These are phyloP conservation scores for Urtica urens DNA, from an alignment of 306 rosid genomes.

Conservation along the genomic window DNA sequence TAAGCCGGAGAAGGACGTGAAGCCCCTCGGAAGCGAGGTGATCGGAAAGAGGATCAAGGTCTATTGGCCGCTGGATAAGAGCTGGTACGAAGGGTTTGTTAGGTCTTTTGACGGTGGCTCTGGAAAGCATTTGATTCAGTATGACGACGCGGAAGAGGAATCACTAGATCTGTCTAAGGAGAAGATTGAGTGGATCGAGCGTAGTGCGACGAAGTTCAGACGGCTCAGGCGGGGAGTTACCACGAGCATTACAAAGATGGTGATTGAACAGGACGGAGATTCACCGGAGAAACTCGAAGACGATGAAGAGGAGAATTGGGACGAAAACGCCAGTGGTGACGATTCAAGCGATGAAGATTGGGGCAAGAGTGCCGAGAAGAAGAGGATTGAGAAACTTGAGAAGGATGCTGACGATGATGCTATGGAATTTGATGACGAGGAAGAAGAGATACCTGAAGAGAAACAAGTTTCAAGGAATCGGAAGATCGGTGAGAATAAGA, in stretches of 20 bases:
- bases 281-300: conserved; percentile 14
- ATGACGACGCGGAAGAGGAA: conserved; percentile 75
- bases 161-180: conserved; percentile 40
- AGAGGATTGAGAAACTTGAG: conserved; percentile 29
- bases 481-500: conserved; percentile 30
- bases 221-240: conserved; percentile 36
- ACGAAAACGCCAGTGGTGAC: conserved; percentile 20
- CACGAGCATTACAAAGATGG: conserved; percentile 1
- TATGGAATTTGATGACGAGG: neutral
- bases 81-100: conserved; percentile 74
- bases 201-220: conserved; percentile 26
- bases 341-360: conserved; percentile 75
- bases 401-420: conserved; percentile 28
- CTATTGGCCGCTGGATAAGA: conserved; percentile 65
- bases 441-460: too few relatives aligned
- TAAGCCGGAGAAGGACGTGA: conserved; percentile 5
- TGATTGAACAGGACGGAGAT: conserved; percentile 11
- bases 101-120: conserved; percentile 32
- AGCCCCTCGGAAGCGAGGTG: conserved; percentile 27
- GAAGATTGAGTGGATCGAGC: conserved; percentile 54
- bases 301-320: conserved; percentile 21
- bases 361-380: conserved; percentile 41
- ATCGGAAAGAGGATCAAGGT: conserved; percentile 67
- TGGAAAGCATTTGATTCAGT: conserved; percentile 46
- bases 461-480: too few relatives aligned